Percentiles rank a stretch among this genome's conserved stretches.
phyloP scores from a whole-genome alignment of 352 stramenopile genomes.

The Globisporangium camurandrum region DNA sequence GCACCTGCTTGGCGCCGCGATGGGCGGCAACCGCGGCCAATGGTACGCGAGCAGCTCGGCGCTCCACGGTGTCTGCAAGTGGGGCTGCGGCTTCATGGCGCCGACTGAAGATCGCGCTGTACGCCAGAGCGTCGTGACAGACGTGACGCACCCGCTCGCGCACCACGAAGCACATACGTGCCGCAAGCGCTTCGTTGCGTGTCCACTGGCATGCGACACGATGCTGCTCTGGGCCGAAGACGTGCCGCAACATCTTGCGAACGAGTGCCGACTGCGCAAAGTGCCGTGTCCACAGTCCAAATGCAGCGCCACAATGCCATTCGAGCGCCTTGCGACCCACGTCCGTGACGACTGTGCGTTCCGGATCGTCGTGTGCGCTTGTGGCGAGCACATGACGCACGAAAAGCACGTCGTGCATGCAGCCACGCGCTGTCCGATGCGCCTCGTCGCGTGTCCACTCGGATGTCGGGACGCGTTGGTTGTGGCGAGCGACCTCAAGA shows the following conservation, averaged over 20 bases:
- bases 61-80: conserved; percentile 50
- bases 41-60: conserved; percentile 28
- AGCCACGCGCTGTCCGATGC: conserved; percentile 30
- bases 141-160: conserved; percentile 28
- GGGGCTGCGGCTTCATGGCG: conserved; percentile 56
- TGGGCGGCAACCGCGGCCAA: conserved; percentile 29
- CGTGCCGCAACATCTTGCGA: conserved; percentile 23
- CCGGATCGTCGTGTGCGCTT: conserved; percentile 36
- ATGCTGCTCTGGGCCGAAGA: conserved; percentile 39
- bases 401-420: conserved; percentile 42
- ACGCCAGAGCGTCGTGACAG: conserved; percentile 15
- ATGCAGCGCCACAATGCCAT: conserved; percentile 22
- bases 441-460: conserved; percentile 44
- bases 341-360: conserved; percentile 34
- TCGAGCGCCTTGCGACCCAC: conserved; percentile 20
- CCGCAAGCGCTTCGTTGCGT: conserved; percentile 39
- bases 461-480: neutral
- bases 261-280: conserved; percentile 29
- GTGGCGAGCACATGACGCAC: conserved; percentile 48
- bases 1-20: conserved; percentile 32
- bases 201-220: conserved; percentile 24
- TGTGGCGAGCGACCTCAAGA: conserved; percentile 35
- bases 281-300: conserved; percentile 44
- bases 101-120: conserved; percentile 20
- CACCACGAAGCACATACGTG: conserved; percentile 39